phyloP scores from a whole-genome alignment of 2,329 filamentous ascomycete genomes.

The Stachybotrys chlorohalonatus region DNA sequence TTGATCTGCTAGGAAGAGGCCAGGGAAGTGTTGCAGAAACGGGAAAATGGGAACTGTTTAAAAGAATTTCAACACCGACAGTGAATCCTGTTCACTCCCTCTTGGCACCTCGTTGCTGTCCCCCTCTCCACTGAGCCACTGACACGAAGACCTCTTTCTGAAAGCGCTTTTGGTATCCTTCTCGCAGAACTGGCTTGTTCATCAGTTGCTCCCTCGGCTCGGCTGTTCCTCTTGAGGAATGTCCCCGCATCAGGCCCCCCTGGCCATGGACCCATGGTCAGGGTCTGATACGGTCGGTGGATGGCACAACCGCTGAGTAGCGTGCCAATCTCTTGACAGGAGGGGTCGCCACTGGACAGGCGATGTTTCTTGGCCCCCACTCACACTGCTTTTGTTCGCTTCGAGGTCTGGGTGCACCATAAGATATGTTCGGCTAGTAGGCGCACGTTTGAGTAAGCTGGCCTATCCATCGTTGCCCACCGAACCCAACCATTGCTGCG shows the following conservation, averaged over 20 bases:
- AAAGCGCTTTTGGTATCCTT: neutral
- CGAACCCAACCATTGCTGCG: neutral
- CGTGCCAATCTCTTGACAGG: neutral
- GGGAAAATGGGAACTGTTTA: too few relatives aligned
- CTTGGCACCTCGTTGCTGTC: neutral
- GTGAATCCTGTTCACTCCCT: neutral
- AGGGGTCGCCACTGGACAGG: neutral
- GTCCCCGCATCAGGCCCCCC: neutral
- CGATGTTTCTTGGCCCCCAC: neutral
- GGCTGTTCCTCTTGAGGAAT: neutral
- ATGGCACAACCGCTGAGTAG: neutral
- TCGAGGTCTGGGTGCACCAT: too few relatives aligned
- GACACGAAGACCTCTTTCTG: neutral
- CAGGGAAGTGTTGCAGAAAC: too few relatives aligned
- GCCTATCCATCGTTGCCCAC: too few relatives aligned
- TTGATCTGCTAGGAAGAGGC: too few relatives aligned
- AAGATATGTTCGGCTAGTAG: too few relatives aligned
- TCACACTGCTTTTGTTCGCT: neutral
- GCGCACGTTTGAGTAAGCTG: too few relatives aligned
- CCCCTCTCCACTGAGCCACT: neutral
- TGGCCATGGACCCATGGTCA: neutral
- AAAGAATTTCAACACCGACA: too few relatives aligned
- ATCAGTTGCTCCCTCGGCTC: neutral
- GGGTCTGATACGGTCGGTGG: neutral
- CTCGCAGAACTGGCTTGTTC: neutral